Evolutionary conservation across 2,329 filamentous ascomycete genomes (phyloP).

Genomic region (Alternaria brassicae): DNA sequence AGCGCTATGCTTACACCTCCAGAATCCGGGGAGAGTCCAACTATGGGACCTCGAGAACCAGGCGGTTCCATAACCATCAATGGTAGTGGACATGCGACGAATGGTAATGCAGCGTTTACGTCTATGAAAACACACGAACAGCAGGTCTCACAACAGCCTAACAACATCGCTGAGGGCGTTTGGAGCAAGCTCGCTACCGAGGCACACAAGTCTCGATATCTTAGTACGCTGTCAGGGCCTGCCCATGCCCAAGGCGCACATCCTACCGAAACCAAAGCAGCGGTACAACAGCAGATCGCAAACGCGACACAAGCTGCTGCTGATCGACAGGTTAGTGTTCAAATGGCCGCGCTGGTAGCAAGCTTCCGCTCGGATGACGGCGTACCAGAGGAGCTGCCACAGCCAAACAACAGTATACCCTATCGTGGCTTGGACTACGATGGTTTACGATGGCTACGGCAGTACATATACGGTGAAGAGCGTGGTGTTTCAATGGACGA

Average conservation of each 20-base stretch:
- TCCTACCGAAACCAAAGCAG: constrained; percentile 21
- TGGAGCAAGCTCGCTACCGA: constrained; percentile 33
- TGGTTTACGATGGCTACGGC: constrained; percentile 38
- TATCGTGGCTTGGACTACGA: constrained; percentile 43
- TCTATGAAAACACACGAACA: constrained; percentile 14
- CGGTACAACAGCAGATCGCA: constrained; percentile 30
- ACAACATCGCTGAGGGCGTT: constrained; percentile 31
- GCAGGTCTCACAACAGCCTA: constrained; percentile 22
- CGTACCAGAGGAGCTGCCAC: constrained; percentile 28
- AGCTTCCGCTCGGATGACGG: constrained; percentile 36
- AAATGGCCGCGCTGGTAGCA: constrained; percentile 39
- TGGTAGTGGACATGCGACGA: constrained; percentile 12
- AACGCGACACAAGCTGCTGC: constrained; percentile 31
- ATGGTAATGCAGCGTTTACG: constrained; percentile 12
- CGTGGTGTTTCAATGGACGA: constrained; percentile 34
- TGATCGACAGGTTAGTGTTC: constrained; percentile 37
- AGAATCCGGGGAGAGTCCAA: constrained; percentile 40
- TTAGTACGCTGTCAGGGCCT: constrained; percentile 11
- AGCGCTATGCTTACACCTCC: constrained; percentile 41
- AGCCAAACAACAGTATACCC: constrained; percentile 26
- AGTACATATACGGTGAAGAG: constrained; percentile 42
- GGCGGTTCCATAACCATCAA: constrained; percentile 22
- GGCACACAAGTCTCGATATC: constrained; percentile 23
- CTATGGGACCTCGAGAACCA: constrained; percentile 27
- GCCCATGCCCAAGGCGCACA: constrained; percentile 19